Evolutionary conservation across 805 yeast species (phyloP).

Genomic region (Metschnikowia continentalis): DNA sequence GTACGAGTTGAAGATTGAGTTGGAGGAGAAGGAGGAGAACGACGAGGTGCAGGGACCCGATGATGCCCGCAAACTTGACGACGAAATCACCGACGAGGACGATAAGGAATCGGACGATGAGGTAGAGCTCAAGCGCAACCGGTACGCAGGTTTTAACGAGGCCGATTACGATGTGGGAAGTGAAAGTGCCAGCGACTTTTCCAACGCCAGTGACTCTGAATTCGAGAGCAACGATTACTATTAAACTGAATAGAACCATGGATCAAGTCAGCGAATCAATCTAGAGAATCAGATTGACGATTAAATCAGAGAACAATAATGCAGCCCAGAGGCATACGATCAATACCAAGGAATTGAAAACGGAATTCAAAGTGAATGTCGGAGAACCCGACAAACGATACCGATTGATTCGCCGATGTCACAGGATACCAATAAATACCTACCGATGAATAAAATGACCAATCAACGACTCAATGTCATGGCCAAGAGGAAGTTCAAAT

Average conservation of each 20-base stretch:
- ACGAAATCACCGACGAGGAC: slow-evolving; percentile 17
- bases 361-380: too few relatives aligned
- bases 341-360: too few relatives aligned
- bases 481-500: too few relatives aligned
- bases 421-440: too few relatives aligned
- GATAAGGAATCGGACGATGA: slow-evolving; percentile 39
- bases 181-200: slow-evolving; percentile 29
- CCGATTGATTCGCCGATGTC: too few relatives aligned
- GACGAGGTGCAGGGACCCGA: slow-evolving; percentile 12
- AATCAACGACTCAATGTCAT: too few relatives aligned
- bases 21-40: slow-evolving; percentile 55
- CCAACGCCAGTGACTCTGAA: slow-evolving; percentile 27
- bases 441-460: too few relatives aligned
- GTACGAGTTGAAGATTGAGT: slow-evolving; percentile 84
- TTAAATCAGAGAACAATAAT: too few relatives aligned
- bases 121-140: slow-evolving; percentile 40
- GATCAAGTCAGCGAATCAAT: too few relatives aligned
- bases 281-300: too few relatives aligned
- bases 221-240: slow-evolving; percentile 43
- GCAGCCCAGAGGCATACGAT: too few relatives aligned
- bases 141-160: slow-evolving; percentile 42
- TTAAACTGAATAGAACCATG: slow-evolving; percentile 8
- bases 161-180: slow-evolving; percentile 43
- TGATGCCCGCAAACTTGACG: neutral
- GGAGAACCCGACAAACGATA: too few relatives aligned